phyloP scores from a whole-genome alignment of 805 yeast genomes.

The Ogataea nakhonphanomensis region DNA sequence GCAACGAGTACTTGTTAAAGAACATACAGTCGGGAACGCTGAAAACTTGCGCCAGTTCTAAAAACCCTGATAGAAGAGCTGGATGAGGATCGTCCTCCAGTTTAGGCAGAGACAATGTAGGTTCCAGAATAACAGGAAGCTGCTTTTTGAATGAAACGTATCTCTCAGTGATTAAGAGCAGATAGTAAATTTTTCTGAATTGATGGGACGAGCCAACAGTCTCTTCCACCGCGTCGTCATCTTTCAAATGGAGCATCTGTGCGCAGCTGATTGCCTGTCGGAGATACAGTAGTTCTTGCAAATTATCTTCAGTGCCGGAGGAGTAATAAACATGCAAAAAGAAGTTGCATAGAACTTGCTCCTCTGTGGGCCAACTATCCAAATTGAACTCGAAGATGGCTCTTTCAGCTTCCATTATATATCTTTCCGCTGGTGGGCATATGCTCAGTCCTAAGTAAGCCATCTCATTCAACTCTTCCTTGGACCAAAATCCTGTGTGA shows the following conservation, averaged over 20 bases:
- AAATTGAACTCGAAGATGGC: neutral
- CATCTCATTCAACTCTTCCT: neutral
- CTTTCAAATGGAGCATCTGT: neutral
- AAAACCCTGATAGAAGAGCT: neutral
- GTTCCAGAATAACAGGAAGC: neutral
- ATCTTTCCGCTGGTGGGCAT: neutral
- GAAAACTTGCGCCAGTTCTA: neutral
- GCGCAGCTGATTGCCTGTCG: conserved; percentile 1
- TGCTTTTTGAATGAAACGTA: conserved; percentile 1
- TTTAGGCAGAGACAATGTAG: neutral
- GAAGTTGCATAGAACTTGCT: neutral
- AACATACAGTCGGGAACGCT: neutral
- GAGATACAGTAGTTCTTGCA: conserved; percentile 1
- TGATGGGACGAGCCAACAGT: neutral
- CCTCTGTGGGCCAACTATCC: neutral
- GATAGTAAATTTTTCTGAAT: neutral
- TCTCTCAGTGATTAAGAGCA: neutral
- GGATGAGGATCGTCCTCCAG: neutral
- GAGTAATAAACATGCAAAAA: neutral
- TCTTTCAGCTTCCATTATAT: neutral
- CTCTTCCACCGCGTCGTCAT: neutral
- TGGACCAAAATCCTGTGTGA: neutral
- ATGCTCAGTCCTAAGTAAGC: neutral
- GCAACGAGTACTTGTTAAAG: neutral
- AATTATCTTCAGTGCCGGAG: neutral